A percentile compares a stretch with the other conserved stretches of the same genome.
Conservation (phyloP, 352 stramenopile genomes). For the Thalassiosira livingstoniorum region DNA sequence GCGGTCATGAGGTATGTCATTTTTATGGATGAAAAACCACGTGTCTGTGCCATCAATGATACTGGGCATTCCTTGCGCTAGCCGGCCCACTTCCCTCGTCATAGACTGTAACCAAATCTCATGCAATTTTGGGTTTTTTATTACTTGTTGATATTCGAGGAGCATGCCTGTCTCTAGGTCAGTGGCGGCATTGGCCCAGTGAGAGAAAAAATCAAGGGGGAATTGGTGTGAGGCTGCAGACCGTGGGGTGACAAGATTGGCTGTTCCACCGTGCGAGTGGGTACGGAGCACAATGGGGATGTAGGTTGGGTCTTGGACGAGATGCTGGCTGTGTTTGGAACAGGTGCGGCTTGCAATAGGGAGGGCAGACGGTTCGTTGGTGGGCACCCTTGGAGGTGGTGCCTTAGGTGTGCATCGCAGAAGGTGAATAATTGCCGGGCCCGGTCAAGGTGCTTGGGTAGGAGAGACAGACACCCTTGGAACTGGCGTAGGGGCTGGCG, state of each 20-base stretch:
- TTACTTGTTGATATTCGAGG: constrained; percentile 22
- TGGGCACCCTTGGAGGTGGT: too few relatives aligned
- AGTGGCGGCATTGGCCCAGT: constrained; percentile 3
- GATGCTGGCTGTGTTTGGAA: too few relatives aligned
- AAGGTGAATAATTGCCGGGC: too few relatives aligned
- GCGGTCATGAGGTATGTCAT: constrained; percentile 30
- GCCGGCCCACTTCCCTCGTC: constrained; percentile 20
- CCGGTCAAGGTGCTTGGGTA: too few relatives aligned
- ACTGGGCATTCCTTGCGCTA: constrained; percentile 8
- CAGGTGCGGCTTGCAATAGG: too few relatives aligned
- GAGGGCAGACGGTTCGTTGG: too few relatives aligned
- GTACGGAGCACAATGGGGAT: too few relatives aligned
- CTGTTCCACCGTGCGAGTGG: background rate
- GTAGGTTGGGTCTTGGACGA: background rate
- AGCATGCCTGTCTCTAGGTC: constrained; percentile 13
- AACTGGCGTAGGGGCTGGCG: too few relatives aligned
- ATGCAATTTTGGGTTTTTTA: constrained; percentile 7
- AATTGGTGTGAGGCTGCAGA: background rate
- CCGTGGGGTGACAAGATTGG: background rate
- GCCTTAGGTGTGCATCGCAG: too few relatives aligned
- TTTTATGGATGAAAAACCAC: constrained; percentile 55
- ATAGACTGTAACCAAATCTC: background rate
- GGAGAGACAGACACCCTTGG: too few relatives aligned
- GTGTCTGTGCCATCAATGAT: constrained; percentile 47
- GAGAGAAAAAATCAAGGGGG: background rate